A percentile compares a stretch with the other conserved stretches of the same genome.
Conservation (phyloP, 495 filamentous ascomycete species). For the Penicillium cinerascens region DNA sequence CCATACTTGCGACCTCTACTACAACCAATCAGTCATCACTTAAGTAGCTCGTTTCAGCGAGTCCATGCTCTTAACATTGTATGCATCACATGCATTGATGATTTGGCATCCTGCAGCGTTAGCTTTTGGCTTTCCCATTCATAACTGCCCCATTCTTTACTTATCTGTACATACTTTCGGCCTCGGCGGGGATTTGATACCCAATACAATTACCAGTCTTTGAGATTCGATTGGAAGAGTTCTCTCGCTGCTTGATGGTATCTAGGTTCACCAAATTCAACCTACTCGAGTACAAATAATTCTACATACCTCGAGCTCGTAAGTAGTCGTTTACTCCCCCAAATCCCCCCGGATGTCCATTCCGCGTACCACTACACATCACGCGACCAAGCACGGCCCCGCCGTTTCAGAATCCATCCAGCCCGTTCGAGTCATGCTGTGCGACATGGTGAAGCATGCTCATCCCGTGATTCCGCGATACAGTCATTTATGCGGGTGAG, state of each 20-base stretch:
- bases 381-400: neutral
- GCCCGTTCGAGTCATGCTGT: neutral
- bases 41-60: too few species aligned
- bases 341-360: neutral
- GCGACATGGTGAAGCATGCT: neutral
- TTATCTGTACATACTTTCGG: conserved; percentile 1
- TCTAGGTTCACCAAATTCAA: neutral
- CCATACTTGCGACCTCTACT: conserved; percentile 53
- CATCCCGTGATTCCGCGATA: neutral
- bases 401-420: conserved; percentile 3
- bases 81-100: too few species aligned
- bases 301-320: neutral
- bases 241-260: too few species aligned
- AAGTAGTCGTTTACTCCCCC: neutral
- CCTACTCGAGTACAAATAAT: neutral
- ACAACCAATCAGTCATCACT: too few species aligned
- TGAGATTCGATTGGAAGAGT: too few species aligned
- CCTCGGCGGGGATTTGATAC: conserved; percentile 3
- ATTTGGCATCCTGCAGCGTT: too few species aligned
- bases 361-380: neutral
- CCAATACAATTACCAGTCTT: conserved; percentile 5
- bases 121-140: too few species aligned
- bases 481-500: neutral
- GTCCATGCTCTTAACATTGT: too few species aligned
- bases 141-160: too few species aligned